Base-by-base conservation (phyloP, 106 monocot species). In the Gastrodia elata region DNA sequence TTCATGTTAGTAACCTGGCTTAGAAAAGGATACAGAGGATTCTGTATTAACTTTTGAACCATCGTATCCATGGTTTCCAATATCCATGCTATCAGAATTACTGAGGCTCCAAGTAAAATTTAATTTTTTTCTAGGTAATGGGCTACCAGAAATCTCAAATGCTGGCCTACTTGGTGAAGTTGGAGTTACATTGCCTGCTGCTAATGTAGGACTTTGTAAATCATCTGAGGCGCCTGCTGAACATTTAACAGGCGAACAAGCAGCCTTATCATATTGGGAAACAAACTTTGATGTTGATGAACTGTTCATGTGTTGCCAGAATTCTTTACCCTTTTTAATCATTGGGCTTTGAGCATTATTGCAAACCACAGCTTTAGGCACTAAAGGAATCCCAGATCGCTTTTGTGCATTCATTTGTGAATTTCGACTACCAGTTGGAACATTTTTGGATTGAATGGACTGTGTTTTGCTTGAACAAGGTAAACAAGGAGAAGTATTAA, bases 171-270 rank as follows among this genome's bases (percentile, higher is more conserved):
- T 73, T 61, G 30, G 34, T 40, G 78, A 75, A 79, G 82, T 56
- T 69, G 80, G 71, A 22, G 77, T 71, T 25, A 16, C 68, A 80
- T 84, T 79, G 39, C 69, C 64, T 35, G 89, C 64, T 35, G 89
- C 91, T 77, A 92, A 72, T 69, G 84, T 88, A 79, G 92, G 96
- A 68, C 87, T 92, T 42, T 77, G 73, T 39, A 75, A 48, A 86
- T 84, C 80, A 86, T 79, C 80, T 7, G 32, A 41, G 38, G 68
- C 39, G 7, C 64, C 40, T 35, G 59, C 52, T 43, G 55, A 44
- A 14, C 77, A 80, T 32, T 34, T 61, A 24, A 64, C 40, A 37
- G 42, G 39, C 65, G 75, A 68, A 78, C 68, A 68, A n/a, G 38
- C 16, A 49, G 68, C 39, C 14, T 77, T 78, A 33, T 78, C 32